Conservation (phyloP, 805 yeast species). For the Pichia ethanolica region DNA sequence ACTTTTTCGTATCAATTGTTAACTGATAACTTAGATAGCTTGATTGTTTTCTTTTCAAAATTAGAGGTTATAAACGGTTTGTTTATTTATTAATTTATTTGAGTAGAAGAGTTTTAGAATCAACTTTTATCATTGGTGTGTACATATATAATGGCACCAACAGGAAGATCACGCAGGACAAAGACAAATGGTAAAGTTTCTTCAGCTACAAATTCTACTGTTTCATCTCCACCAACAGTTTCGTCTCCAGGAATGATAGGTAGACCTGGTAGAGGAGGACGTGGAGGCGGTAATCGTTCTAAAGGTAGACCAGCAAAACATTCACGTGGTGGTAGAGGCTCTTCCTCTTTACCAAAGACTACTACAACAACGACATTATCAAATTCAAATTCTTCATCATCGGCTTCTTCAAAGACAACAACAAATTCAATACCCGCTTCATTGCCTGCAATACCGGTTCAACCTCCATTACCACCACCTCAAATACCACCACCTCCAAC, state of each 20-base stretch:
- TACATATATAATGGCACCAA: not conserved
- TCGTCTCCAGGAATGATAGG: not conserved
- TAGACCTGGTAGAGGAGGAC: not conserved
- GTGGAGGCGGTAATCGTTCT: not conserved
- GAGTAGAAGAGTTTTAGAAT: no score
- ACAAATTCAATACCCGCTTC: not conserved
- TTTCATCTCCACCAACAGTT: not conserved
- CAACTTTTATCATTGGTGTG: no score
- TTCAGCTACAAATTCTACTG: not conserved
- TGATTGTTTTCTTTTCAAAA: no score
- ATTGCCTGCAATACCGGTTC: not conserved
- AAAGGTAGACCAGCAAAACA: not conserved
- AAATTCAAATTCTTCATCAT: not conserved
- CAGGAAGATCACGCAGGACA: not conserved
- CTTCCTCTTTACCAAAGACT: not conserved
- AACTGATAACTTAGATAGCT: no score
- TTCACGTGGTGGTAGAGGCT: not conserved
- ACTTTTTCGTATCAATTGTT: no score
- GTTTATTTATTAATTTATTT: no score
- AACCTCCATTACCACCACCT: not conserved
- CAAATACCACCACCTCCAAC: not conserved
- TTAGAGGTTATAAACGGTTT: no score
- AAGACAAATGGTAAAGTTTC: constrained; percentile 2
- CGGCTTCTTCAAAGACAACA: not conserved
- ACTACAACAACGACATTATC: not conserved